A percentile compares a stretch with the other conserved stretches of the same genome.
These are phyloP conservation scores for Chondrus crispus DNA, from an alignment of 23 red algal genomes.

Conservation along the genomic window DNA sequence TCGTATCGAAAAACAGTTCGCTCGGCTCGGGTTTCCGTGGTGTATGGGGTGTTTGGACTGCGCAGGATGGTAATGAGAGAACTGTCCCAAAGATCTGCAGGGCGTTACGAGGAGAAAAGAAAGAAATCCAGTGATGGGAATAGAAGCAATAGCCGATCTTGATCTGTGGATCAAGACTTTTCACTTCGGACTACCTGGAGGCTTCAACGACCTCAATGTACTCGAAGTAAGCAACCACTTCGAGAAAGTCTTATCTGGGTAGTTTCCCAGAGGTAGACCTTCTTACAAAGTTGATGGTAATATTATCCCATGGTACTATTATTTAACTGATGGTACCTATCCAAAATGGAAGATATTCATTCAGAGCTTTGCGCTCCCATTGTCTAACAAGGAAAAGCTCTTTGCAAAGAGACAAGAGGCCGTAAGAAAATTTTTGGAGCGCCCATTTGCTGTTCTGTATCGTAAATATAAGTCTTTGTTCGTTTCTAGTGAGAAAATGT, in stretches of 20 bases:
- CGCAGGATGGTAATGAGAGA: background rate
- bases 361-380: background rate
- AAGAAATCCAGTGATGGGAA: background rate
- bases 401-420: slow-evolving; percentile 21
- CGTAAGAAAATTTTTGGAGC: background rate
- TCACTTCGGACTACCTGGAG: background rate
- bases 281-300: background rate
- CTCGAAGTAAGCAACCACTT: background rate
- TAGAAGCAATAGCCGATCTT: slow-evolving; percentile 30
- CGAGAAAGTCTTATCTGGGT: background rate
- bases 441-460: background rate
- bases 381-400: background rate
- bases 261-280: background rate
- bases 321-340: slow-evolving; percentile 19
- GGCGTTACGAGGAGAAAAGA: background rate
- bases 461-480: background rate
- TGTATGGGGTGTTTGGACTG: slow-evolving; percentile 35
- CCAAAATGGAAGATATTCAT: slow-evolving; percentile 23
- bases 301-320: slow-evolving; percentile 24
- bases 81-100: background rate
- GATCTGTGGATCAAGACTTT: slow-evolving; percentile 6
- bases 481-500: background rate
- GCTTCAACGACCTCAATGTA: background rate
- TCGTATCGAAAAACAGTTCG: background rate
- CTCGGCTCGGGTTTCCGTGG: slow-evolving; percentile 3